A percentile compares a stretch with the other conserved stretches of the same genome.
Evolutionary conservation across 345 rosid species (phyloP).

Genomic region (Microcos paniculata): DNA sequence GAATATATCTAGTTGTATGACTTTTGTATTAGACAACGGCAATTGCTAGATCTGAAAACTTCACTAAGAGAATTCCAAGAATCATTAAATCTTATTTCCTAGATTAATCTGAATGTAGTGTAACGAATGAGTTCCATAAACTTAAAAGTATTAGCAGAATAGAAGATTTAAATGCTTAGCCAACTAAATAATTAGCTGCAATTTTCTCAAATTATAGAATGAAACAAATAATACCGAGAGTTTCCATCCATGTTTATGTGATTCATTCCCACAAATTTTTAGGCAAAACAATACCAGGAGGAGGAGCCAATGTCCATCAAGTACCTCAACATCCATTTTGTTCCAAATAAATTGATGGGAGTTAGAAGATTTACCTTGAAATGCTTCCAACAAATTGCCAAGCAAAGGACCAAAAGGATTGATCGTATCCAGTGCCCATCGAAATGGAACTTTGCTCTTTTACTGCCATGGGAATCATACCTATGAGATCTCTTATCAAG

Average conservation of each 20-base stretch:
- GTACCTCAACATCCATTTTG: neutral
- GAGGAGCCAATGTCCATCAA: neutral
- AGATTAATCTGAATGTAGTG: neutral
- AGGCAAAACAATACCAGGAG: neutral
- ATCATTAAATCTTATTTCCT: neutral
- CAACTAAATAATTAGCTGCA: neutral
- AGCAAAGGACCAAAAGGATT: constrained; percentile 51
- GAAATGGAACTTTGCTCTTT: constrained; percentile 28
- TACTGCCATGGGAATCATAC: constrained; percentile 19
- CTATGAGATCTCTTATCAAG: constrained; percentile 32
- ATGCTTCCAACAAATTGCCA: constrained; percentile 77
- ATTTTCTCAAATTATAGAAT: neutral
- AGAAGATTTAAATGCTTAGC: constrained; percentile 1
- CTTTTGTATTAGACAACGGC: neutral
- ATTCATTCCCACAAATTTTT: constrained; percentile 2
- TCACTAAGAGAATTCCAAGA: neutral
- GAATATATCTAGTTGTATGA: neutral
- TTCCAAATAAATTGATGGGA: neutral
- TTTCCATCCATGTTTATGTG: neutral
- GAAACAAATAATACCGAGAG: neutral
- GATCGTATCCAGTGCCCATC: constrained; percentile 51
- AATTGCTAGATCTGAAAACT: neutral
- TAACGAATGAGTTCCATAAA: neutral
- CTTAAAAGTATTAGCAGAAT: neutral
- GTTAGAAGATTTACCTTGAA: constrained; percentile 47